Evolutionary conservation across 2,329 filamentous ascomycete genomes (phyloP).

Genomic region (Botrytis elliptica): DNA sequence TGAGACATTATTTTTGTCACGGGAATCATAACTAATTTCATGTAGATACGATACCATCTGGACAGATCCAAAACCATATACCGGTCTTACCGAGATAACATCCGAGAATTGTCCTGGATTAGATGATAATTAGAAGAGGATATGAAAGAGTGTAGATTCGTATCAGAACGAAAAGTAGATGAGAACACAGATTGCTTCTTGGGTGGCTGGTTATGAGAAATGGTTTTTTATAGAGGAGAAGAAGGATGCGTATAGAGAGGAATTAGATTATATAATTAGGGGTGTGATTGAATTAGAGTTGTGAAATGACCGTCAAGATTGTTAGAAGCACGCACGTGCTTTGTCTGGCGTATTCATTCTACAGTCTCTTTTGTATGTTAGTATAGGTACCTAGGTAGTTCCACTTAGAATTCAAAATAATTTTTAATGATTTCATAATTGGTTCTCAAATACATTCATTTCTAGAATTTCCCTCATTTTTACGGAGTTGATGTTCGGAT

Average conservation of each 20-base stretch:
- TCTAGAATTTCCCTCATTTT: background rate
- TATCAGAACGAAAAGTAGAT: background rate
- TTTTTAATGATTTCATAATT: background rate
- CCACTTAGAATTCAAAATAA: background rate
- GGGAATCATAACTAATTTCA: conserved; percentile 4
- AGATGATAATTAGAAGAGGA: conserved; percentile 39
- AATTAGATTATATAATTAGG: background rate
- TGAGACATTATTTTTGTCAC: background rate
- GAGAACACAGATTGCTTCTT: background rate
- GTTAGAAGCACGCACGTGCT: background rate
- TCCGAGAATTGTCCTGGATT: conserved; percentile 56
- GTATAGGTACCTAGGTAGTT: too few species aligned
- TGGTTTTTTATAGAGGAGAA: background rate
- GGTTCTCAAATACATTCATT: background rate
- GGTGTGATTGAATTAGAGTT: background rate
- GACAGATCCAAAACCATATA: conserved; percentile 54
- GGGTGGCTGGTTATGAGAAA: background rate
- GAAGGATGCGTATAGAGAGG: background rate
- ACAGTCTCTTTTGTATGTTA: background rate
- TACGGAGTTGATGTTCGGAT: background rate
- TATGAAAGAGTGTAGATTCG: background rate
- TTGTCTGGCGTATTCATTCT: background rate
- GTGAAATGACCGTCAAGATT: background rate
- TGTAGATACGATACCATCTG: conserved; percentile 55
- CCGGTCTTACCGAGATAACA: conserved; percentile 44